phyloP scores from a whole-genome alignment of 2,329 filamentous ascomycete genomes.

The Talaromyces verruculosus region DNA sequence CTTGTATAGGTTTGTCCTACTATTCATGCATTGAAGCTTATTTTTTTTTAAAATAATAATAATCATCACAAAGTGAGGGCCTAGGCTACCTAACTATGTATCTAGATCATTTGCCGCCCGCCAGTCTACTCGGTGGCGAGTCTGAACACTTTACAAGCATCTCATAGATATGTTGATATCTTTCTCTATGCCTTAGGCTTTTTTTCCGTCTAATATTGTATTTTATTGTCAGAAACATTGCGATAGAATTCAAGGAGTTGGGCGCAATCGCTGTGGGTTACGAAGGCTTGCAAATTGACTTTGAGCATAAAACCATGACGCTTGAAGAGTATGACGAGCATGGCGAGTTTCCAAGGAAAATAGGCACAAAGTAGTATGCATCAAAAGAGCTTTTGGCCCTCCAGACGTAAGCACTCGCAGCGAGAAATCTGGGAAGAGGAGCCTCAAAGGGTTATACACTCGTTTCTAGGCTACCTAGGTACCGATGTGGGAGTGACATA shows the following conservation, averaged over 20 bases:
- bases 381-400: background rate
- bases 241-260: background rate
- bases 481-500: background rate
- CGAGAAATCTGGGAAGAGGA: background rate
- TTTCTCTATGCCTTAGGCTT: background rate
- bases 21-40: too few relatives aligned
- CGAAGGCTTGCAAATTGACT: background rate
- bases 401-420: background rate
- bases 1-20: too few relatives aligned
- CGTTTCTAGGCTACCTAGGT: background rate
- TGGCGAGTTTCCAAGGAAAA: background rate
- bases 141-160: background rate
- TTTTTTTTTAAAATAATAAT: too few relatives aligned
- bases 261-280: background rate
- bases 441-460: background rate
- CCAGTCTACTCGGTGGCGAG: too few relatives aligned
- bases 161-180: background rate
- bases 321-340: background rate
- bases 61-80: too few relatives aligned
- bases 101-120: too few relatives aligned
- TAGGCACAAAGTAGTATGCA: background rate
- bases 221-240: background rate
- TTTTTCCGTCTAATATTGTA: background rate
- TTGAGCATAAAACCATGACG: background rate
- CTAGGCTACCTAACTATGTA: too few relatives aligned